These are phyloP conservation scores for Tylopilus sp. DNA, from an alignment of 768 basidiomycete species.

Conservation along the genomic window DNA sequence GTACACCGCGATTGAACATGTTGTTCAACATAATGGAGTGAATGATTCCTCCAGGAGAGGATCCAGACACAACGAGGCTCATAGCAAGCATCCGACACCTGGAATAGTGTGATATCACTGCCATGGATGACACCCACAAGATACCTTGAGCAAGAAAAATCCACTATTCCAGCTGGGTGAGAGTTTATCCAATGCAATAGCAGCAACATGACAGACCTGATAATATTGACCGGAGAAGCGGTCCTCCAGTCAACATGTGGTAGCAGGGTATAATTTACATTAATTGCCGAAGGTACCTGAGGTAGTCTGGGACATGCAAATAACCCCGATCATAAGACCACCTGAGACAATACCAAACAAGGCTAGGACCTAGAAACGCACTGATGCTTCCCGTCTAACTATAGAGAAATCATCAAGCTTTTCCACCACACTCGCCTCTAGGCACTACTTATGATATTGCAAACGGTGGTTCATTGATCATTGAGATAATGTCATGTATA, in stretches of 20 bases:
- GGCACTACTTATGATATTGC: conserved; percentile 33
- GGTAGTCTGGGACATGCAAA: conserved; percentile 32
- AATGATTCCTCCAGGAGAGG: conserved; percentile 27
- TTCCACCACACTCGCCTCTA: neutral
- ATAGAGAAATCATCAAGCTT: neutral
- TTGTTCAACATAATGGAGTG: conserved; percentile 34
- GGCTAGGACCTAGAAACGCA: conserved; percentile 37
- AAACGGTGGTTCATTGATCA: conserved; percentile 30
- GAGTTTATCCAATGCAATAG: too few relatives aligned
- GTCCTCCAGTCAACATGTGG: conserved; percentile 42
- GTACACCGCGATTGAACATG: conserved; percentile 27
- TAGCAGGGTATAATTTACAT: conserved; percentile 30
- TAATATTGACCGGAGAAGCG: conserved; percentile 44
- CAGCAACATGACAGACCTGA: conserved; percentile 31
- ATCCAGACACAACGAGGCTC: conserved; percentile 39
- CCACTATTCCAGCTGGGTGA: conserved; percentile 18
- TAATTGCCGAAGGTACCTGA: neutral
- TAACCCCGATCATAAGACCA: conserved; percentile 48
- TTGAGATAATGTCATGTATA: conserved; percentile 38
- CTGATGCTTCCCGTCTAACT: conserved; percentile 49
- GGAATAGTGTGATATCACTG: conserved; percentile 47
- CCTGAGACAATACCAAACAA: conserved; percentile 41
- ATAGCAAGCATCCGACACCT: conserved; percentile 40
- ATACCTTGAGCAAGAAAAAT: conserved; percentile 47
- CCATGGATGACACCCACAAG: conserved; percentile 42